Evolutionary conservation across 192 early-diverging fungal species (phyloP).

Genomic region (Dissophora globulifera): DNA sequence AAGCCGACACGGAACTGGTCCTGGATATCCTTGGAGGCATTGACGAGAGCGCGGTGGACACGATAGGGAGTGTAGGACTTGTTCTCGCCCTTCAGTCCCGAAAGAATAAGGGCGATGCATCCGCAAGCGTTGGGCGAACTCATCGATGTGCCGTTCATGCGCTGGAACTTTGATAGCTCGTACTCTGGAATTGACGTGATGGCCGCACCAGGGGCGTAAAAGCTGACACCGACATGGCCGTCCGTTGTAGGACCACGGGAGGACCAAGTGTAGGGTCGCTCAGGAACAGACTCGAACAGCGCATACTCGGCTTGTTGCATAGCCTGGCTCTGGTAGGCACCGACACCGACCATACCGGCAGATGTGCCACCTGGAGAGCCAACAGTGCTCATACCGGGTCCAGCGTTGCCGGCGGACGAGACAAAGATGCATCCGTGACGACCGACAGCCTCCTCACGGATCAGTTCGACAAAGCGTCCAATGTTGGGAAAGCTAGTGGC

Average conservation of each 20-base stretch:
- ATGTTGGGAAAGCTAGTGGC: constrained; percentile 71
- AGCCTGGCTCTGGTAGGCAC: constrained; percentile 86
- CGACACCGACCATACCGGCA: constrained; percentile 86
- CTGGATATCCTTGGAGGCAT: constrained; percentile 79
- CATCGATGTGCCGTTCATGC: constrained; percentile 98
- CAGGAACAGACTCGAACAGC: constrained; percentile 79
- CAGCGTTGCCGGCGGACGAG: constrained; percentile 90
- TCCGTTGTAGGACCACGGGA: constrained; percentile 88
- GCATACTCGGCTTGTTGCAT: constrained; percentile 92
- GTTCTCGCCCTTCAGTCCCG: constrained; percentile 80
- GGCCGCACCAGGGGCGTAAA: constrained; percentile 92
- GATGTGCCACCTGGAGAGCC: constrained; percentile 86
- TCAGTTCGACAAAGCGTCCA: constrained; percentile 85
- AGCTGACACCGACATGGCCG: constrained; percentile 84
- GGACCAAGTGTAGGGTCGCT: constrained; percentile 89
- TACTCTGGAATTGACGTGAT: constrained; percentile 91
- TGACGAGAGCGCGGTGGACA: constrained; percentile 80
- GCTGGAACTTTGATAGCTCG: constrained; percentile 70
- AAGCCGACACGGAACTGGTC: constrained; percentile 83
- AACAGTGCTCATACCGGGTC: constrained; percentile 86
- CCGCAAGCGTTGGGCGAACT: constrained; percentile 89
- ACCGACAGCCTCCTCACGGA: constrained; percentile 86
- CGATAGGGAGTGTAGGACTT: constrained; percentile 83
- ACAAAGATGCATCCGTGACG: constrained; percentile 88
- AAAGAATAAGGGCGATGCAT: constrained; percentile 85